A percentile compares a stretch with the other conserved stretches of the same genome.
These are phyloP conservation scores for Rhodotorula sp. DNA, from an alignment of 1,284 basidiomycete species.

Conservation along the genomic window DNA sequence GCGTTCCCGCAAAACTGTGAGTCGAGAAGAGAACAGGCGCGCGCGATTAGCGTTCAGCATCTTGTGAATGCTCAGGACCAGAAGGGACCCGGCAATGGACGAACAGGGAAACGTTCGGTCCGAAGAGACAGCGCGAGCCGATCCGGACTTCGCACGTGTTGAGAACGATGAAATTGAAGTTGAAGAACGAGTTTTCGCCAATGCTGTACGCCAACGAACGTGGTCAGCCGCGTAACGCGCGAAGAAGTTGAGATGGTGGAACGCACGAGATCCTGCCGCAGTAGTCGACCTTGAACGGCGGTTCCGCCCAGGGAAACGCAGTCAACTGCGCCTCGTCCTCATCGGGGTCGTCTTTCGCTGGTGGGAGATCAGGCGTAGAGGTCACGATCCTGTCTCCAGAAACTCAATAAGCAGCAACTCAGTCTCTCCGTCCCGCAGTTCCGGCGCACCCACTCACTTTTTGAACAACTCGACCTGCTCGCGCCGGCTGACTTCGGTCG, in stretches of 20 bases:
- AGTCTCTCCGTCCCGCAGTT: no score
- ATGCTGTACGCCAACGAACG: background rate
- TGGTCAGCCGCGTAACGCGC: background rate
- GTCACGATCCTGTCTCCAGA: conserved; percentile 12
- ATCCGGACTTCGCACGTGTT: conserved; percentile 46
- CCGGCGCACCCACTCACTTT: background rate
- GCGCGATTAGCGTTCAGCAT: background rate
- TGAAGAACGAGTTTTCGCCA: conserved; percentile 18
- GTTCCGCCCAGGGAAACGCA: conserved; percentile 19
- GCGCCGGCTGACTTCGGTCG: conserved; percentile 12
- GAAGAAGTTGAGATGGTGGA: no score
- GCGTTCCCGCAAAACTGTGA: conserved; percentile 48
- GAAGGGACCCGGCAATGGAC: background rate
- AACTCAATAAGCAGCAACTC: no score
- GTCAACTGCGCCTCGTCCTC: conserved; percentile 27
- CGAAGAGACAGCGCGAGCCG: conserved; percentile 50
- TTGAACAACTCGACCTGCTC: conserved; percentile 29
- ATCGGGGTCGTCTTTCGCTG: conserved; percentile 3
- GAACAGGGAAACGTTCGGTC: conserved; percentile 49
- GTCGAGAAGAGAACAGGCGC: background rate
- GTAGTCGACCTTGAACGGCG: conserved; percentile 27
- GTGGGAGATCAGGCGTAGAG: conserved; percentile 11
- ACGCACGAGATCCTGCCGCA: conserved; percentile 8
- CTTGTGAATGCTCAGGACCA: no score
- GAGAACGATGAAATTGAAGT: conserved; percentile 18